phyloP scores from a whole-genome alignment of 1,284 basidiomycete genomes.

The Ceraceosorus guamensis region DNA sequence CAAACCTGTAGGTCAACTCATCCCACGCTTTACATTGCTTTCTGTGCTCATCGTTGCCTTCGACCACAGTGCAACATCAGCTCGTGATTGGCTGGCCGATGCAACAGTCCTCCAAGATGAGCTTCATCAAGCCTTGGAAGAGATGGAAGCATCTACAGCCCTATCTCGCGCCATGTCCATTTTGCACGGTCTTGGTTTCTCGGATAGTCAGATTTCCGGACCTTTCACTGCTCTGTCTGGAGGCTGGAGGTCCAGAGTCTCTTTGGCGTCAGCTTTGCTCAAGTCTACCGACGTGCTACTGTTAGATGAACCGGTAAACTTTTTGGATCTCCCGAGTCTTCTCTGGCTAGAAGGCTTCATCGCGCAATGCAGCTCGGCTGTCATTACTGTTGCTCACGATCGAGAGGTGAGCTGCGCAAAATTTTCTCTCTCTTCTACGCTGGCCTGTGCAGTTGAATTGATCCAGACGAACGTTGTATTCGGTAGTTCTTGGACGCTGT shows the following conservation, averaged over 20 bases:
- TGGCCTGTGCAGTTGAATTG: background rate
- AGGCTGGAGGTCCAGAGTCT: slow-evolving; percentile 63
- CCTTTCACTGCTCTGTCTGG: slow-evolving; percentile 58
- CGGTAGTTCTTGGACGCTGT: slow-evolving; percentile 58
- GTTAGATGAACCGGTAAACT: slow-evolving; percentile 53
- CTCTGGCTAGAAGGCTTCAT: slow-evolving; percentile 58
- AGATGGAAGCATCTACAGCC: slow-evolving; percentile 52
- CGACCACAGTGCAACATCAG: background rate
- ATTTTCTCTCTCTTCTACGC: background rate
- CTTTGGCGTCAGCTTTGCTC: slow-evolving; percentile 52
- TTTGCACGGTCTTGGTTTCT: slow-evolving; percentile 62
- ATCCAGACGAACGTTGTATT: background rate
- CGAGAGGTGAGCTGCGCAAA: slow-evolving; percentile 49
- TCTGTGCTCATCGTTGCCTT: background rate
- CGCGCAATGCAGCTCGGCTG: slow-evolving; percentile 51
- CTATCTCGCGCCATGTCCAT: slow-evolving; percentile 59
- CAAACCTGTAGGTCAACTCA: slow-evolving; percentile 18
- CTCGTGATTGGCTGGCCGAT: slow-evolving; percentile 24
- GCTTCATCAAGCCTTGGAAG: slow-evolving; percentile 19
- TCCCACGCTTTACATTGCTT: background rate
- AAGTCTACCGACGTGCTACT: slow-evolving; percentile 51
- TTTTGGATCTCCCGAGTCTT: slow-evolving; percentile 48
- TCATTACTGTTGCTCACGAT: slow-evolving; percentile 64
- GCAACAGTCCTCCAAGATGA: slow-evolving; percentile 49
- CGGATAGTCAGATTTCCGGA: slow-evolving; percentile 53